Percentiles rank a stretch among this genome's conserved stretches.
Evolutionary conservation across 805 yeast species (phyloP).

Genomic region (Metschnikowia borealis): DNA sequence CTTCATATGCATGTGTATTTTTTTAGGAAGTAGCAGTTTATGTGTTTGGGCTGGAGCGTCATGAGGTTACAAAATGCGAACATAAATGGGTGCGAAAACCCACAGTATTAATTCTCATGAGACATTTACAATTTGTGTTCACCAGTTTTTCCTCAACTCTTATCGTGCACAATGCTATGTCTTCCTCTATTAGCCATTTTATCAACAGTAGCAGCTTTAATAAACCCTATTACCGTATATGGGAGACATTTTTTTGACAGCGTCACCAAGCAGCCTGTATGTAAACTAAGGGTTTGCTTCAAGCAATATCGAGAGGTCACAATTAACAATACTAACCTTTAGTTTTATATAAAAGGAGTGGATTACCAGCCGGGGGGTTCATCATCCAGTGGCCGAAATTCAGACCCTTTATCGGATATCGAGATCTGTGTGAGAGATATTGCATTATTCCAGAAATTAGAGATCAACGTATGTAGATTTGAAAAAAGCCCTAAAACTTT

Average conservation of each 20-base stretch:
- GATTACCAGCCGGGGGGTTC: constrained; percentile 98
- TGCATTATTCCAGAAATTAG: constrained; percentile 72
- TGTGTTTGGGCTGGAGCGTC: not conserved
- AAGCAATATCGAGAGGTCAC: not conserved
- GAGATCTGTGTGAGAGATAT: constrained; percentile 78
- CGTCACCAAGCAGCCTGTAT: constrained; percentile 66
- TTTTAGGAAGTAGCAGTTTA: not conserved
- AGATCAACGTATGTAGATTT: constrained; percentile 54
- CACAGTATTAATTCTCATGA: not conserved
- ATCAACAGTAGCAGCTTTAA: constrained; percentile 3
- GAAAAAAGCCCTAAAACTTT: not conserved
- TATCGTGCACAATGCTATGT: not conserved
- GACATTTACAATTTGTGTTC: not conserved
- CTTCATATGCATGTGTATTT: not conserved
- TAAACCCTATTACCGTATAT: constrained; percentile 59
- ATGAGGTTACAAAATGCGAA: not conserved
- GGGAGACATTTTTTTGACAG: constrained; percentile 76
- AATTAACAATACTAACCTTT: constrained; percentile 9
- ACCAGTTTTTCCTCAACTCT: not conserved
- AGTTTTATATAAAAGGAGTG: constrained; percentile 80
- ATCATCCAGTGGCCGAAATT: constrained; percentile 53
- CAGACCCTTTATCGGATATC: constrained; percentile 77
- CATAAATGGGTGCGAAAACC: not conserved
- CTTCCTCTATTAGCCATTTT: not conserved
- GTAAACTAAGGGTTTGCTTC: constrained; percentile 9